Evolutionary conservation across 2,329 filamentous ascomycete genomes (phyloP).

Genomic region (Fusarium verticillioides): DNA sequence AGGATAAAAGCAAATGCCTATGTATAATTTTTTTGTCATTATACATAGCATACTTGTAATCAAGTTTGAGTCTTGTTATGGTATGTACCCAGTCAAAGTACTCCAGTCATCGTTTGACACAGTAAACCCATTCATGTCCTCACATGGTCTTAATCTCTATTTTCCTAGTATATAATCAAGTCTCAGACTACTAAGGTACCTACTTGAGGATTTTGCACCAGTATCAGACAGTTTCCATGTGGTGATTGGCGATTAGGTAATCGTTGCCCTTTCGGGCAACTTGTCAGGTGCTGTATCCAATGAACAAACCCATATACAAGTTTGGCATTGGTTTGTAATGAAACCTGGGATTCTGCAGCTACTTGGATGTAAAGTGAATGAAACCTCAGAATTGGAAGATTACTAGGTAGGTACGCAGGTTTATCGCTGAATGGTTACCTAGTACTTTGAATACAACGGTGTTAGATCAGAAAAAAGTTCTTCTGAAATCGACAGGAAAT

Average conservation of each 20-base stretch:
- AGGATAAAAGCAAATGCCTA: not conserved
- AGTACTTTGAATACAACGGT: not conserved
- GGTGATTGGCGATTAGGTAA: slow-evolving; percentile 10
- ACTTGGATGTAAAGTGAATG: not conserved
- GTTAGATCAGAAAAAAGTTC: not conserved
- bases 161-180: not conserved
- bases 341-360: not conserved
- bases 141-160: not conserved
- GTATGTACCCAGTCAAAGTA: not conserved
- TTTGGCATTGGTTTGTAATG: slow-evolving; percentile 28
- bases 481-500: not conserved
- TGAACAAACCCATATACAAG: slow-evolving; percentile 18
- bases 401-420: not conserved
- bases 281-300: slow-evolving; percentile 23
- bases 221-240: not conserved
- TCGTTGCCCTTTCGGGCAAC: slow-evolving; percentile 31
- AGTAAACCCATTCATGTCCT: not conserved
- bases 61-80: not conserved
- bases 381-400: not conserved
- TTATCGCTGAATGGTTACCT: too few relatives aligned
- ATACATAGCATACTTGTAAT: not conserved
- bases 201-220: not conserved
- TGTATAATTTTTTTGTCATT: not conserved
- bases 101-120: not conserved
- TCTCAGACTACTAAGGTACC: not conserved